Evolutionary conservation across 345 rosid species (phyloP).

Genomic region (Hevea brasiliensis): DNA sequence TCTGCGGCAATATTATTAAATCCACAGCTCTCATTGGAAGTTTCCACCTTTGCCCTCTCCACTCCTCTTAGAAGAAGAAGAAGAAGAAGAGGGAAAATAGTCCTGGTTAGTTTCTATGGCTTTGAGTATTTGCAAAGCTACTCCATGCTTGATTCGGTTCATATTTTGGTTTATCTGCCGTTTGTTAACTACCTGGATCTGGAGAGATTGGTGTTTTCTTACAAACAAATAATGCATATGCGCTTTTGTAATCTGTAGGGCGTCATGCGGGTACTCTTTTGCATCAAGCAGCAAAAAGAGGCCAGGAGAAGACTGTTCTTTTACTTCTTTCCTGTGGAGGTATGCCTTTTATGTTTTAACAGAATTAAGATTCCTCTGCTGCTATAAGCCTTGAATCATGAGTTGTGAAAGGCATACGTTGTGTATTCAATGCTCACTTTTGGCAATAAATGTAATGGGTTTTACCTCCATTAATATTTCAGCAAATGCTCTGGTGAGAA

Average conservation of each 20-base stretch:
- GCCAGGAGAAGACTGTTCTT: conserved; percentile 67
- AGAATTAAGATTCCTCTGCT: conserved; percentile 8
- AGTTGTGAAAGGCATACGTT: neutral
- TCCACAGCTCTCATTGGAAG: too few relatives aligned
- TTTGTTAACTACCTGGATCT: neutral
- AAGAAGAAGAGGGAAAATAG: too few relatives aligned
- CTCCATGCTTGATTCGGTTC: neutral
- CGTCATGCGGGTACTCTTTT: conserved; percentile 85
- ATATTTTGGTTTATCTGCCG: neutral
- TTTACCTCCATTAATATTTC: conserved; percentile 21
- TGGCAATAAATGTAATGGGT: conserved; percentile 10
- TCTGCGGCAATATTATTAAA: too few relatives aligned
- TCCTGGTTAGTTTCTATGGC: conserved; percentile 50
- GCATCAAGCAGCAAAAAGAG: conserved; percentile 95
- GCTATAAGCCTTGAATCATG: neutral
- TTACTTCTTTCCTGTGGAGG: conserved; percentile 78
- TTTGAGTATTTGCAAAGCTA: neutral
- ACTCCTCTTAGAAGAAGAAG: too few relatives aligned
- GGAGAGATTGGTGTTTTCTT: neutral
- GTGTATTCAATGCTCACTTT: neutral
- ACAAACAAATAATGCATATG: neutral
- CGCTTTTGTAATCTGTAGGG: conserved; percentile 35
- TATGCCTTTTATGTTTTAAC: conserved; percentile 2
- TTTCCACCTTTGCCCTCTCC: too few relatives aligned
- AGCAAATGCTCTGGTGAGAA: conserved; percentile 80